Evolutionary conservation across 352 stramenopile species (phyloP).

Genomic region (Pythium pyrilobum): DNA sequence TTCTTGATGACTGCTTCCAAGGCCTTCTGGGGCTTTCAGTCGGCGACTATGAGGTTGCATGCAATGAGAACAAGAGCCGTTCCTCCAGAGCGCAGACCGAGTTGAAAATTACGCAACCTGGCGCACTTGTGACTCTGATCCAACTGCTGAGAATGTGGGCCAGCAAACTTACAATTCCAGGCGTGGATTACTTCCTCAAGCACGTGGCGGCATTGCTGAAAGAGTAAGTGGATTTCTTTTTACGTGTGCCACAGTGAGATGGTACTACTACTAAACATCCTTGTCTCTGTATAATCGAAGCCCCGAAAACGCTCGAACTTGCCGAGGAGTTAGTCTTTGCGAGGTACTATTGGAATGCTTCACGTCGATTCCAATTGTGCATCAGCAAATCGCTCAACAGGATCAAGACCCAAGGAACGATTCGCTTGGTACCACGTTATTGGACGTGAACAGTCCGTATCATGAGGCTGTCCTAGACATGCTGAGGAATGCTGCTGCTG

Average conservation of each 20-base stretch:
- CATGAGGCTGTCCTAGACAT: conserved; percentile 3
- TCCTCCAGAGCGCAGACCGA: neutral
- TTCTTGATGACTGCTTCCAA: neutral
- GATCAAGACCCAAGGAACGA: too few species aligned
- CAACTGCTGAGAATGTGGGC: conserved; percentile 20
- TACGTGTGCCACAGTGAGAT: neutral
- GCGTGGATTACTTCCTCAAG: conserved; percentile 4
- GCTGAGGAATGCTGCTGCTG: conserved; percentile 5
- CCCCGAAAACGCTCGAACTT: conserved; percentile 16
- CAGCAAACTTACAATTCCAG: neutral
- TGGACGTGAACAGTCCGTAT: conserved; percentile 2
- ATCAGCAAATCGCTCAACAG: too few species aligned
- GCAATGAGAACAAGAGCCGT: neutral
- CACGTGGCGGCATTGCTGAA: conserved; percentile 2
- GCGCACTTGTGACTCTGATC: conserved; percentile 10
- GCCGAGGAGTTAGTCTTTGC: neutral
- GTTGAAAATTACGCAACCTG: conserved; percentile 9
- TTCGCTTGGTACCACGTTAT: conserved; percentile 1
- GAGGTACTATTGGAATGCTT: conserved; percentile 17
- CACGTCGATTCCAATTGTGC: neutral
- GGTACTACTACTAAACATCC: too few species aligned
- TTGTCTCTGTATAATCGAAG: too few species aligned
- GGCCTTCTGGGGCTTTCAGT: conserved; percentile 8
- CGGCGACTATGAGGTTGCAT: conserved; percentile 3
- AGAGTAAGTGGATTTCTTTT: neutral